phyloP scores from a whole-genome alignment of 2,329 filamentous ascomycete genomes.

The Sclerotinia minor region DNA sequence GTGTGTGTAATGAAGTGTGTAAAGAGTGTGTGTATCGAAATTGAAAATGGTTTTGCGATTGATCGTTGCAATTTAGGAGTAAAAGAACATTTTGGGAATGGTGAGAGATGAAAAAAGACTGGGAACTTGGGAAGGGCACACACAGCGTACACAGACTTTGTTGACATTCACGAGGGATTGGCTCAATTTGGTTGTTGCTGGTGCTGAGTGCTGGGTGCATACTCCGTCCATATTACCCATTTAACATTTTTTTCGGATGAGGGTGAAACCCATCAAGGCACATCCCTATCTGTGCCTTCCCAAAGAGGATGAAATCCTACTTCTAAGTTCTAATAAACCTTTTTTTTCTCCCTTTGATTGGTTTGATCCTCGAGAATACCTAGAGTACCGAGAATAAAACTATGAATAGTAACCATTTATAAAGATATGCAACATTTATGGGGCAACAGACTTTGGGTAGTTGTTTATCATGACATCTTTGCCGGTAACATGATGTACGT shows the following conservation, averaged over 20 bases:
- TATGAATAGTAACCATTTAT: not conserved
- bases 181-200: not conserved
- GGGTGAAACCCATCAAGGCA: constrained; percentile 16
- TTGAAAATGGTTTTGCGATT: not conserved
- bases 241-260: constrained; percentile 7
- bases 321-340: no score
- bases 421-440: not conserved
- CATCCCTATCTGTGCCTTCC: constrained; percentile 9
- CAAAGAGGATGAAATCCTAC: not conserved
- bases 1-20: not conserved
- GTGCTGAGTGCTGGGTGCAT: no score
- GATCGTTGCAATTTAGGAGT: constrained; percentile 1
- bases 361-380: no score
- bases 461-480: not conserved
- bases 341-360: not conserved
- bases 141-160: no score
- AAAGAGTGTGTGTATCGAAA: not conserved
- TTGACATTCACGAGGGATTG: not conserved
- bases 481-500: not conserved
- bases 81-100: constrained; percentile 5
- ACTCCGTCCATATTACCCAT: not conserved
- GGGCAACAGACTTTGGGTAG: not conserved
- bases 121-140: no score
- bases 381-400: not conserved
- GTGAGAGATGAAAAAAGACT: constrained; percentile 1